A percentile compares a stretch with the other conserved stretches of the same genome.
Conservation (phyloP, 2,329 filamentous ascomycete genomes). For the Claviceps sp. region DNA sequence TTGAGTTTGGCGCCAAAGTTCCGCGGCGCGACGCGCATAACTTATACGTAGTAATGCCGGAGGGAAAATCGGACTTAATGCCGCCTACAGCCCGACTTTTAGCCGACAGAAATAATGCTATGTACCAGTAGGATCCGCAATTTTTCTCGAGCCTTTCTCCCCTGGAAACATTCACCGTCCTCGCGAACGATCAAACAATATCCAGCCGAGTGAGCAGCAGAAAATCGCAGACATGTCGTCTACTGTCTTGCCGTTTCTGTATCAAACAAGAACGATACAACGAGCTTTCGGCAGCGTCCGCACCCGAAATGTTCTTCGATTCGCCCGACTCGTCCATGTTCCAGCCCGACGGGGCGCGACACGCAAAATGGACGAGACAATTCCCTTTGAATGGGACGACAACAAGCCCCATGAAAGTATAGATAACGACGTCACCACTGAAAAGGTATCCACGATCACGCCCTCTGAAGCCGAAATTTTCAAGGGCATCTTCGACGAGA, state of each 20-base stretch:
- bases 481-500: slow-evolving; percentile 38
- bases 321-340: slow-evolving; percentile 11
- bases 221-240: slow-evolving; percentile 24
- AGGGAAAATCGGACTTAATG: not conserved
- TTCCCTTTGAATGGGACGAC: slow-evolving; percentile 39
- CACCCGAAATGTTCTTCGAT: slow-evolving; percentile 11
- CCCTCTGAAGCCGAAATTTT: slow-evolving; percentile 45
- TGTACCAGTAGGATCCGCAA: not conserved
- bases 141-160: not conserved
- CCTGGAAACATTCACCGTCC: not conserved
- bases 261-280: slow-evolving; percentile 51
- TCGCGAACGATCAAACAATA: not conserved
- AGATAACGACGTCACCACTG: slow-evolving; percentile 9
- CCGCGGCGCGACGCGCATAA: slow-evolving; percentile 5
- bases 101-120: not conserved
- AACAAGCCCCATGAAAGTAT: slow-evolving; percentile 9
- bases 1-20: slow-evolving; percentile 9
- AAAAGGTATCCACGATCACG: slow-evolving; percentile 38
- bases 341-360: slow-evolving; percentile 3
- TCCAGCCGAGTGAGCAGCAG: not conserved
- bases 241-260: slow-evolving; percentile 52
- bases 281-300: slow-evolving; percentile 16
- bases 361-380: slow-evolving; percentile 20
- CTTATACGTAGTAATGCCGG: not conserved
- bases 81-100: not conserved